Conservation (phyloP, 2,329 filamentous ascomycete species). For the Aspergillus tamarii region DNA sequence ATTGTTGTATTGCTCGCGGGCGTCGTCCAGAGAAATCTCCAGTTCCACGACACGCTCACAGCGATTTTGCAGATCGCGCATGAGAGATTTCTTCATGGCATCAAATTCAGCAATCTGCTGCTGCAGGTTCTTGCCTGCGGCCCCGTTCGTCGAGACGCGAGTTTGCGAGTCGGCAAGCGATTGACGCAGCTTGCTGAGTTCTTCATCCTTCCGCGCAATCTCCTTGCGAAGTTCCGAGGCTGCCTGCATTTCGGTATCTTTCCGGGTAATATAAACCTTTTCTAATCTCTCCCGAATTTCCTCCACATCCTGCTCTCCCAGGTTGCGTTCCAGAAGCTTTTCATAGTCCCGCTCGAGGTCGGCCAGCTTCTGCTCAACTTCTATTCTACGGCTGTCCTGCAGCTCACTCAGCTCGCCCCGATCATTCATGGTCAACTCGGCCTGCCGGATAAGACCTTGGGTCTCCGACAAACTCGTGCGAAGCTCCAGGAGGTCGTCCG, state of each 20-base stretch:
- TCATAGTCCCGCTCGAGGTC: constrained; percentile 82
- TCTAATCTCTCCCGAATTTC: constrained; percentile 81
- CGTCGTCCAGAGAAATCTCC: constrained; percentile 96
- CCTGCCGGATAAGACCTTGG: constrained; percentile 89
- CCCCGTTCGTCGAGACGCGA: constrained; percentile 61
- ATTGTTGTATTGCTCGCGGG: constrained; percentile 98
- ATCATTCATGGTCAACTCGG: constrained; percentile 82
- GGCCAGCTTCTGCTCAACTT: constrained; percentile 76
- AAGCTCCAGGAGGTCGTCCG: constrained; percentile 78
- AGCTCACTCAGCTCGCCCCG: constrained; percentile 65
- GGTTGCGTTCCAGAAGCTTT: constrained; percentile 75
- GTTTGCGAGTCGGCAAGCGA: constrained; percentile 73
- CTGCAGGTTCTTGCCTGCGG: constrained; percentile 77
- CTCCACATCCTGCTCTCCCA: constrained; percentile 76
- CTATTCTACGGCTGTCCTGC: constrained; percentile 67
- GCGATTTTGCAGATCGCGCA: constrained; percentile 97
- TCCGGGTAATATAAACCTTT: constrained; percentile 74
- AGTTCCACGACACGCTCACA: constrained; percentile 98
- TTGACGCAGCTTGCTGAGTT: constrained; percentile 78
- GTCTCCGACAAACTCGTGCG: constrained; percentile 81
- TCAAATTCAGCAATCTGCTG: constrained; percentile 99
- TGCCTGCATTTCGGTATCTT: constrained; percentile 72
- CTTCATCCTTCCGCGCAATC: constrained; percentile 74
- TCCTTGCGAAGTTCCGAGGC: constrained; percentile 78
- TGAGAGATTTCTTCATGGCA: constrained; percentile 99